Conservation (phyloP, 1,139 yeast genomes). For the Kodamaea alishanica region DNA sequence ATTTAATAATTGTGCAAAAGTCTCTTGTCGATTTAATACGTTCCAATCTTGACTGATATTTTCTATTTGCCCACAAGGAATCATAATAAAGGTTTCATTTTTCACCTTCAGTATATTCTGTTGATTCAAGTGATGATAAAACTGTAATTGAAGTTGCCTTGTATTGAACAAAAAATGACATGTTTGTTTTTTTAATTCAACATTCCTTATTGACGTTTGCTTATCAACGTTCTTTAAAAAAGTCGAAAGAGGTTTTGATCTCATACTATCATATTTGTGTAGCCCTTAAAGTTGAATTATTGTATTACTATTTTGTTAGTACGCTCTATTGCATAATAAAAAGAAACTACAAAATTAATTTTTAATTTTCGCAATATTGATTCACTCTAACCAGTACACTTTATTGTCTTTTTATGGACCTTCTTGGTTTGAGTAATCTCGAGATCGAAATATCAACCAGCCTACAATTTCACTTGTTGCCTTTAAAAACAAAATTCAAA, state of each 20-base stretch:
- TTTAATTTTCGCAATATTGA: no score
- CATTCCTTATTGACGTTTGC: background rate
- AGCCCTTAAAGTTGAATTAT: no score
- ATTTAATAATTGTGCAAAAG: conserved; percentile 2
- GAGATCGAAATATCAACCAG: no score
- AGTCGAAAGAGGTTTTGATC: no score
- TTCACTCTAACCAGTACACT: no score
- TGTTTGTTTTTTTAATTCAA: conserved; percentile 5
- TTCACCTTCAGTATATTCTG: background rate
- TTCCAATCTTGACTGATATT: background rate
- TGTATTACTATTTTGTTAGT: no score
- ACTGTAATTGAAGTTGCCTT: conserved; percentile 5
- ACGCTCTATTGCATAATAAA: conserved; percentile 2
- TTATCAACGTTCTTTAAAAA: no score
- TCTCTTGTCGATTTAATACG: background rate
- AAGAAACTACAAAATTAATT: background rate
- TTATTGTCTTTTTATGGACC: no score
- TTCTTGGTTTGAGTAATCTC: no score
- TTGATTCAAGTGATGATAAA: conserved; percentile 2
- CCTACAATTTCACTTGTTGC: no score
- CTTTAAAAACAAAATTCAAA: no score
- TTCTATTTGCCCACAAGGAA: conserved; percentile 6
- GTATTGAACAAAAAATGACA: conserved; percentile 10
- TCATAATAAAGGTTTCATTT: conserved; percentile 1
- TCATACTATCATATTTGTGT: no score